Conservation (phyloP, 2,329 filamentous ascomycete genomes). For the Colletotrichum truncatum region DNA sequence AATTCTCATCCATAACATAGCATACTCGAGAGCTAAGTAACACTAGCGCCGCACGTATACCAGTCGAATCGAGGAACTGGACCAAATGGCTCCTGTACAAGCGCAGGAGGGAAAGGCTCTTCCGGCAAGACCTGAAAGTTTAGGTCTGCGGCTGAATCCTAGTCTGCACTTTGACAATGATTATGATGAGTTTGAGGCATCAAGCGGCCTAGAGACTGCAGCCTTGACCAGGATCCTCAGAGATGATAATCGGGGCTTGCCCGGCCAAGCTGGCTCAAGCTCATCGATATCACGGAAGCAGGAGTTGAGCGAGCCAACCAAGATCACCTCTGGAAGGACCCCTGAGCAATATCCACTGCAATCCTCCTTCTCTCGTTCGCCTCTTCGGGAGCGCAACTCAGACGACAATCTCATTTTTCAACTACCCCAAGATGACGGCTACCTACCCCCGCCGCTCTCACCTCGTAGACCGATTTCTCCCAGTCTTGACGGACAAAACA, state of each 20-base stretch:
- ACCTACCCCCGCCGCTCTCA: conserved; percentile 77
- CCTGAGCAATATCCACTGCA: conserved; percentile 49
- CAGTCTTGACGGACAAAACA: conserved; percentile 33
- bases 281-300: conserved; percentile 31
- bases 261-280: not conserved
- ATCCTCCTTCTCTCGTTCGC: conserved; percentile 63
- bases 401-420: conserved; percentile 50
- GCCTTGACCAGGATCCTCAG: conserved; percentile 56
- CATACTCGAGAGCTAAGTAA: not conserved
- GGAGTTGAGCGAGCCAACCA: not conserved
- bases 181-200: conserved; percentile 55
- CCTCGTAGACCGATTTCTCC: conserved; percentile 64
- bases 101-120: conserved; percentile 75
- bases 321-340: conserved; percentile 29
- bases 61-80: conserved; percentile 86
- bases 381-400: conserved; percentile 45
- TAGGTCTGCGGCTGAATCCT: conserved; percentile 52
- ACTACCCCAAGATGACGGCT: conserved; percentile 62
- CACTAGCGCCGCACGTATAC: conserved; percentile 86
- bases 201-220: conserved; percentile 59
- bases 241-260: conserved; percentile 2
- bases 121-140: conserved; percentile 74
- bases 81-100: conserved; percentile 70
- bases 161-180: conserved; percentile 41
- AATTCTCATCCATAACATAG: not conserved